Evolutionary conservation across 495 filamentous ascomycete genomes (phyloP), one percentile per base, ranked within the genome.

Genomic region (Clohesyomyces aquaticus): DNA sequence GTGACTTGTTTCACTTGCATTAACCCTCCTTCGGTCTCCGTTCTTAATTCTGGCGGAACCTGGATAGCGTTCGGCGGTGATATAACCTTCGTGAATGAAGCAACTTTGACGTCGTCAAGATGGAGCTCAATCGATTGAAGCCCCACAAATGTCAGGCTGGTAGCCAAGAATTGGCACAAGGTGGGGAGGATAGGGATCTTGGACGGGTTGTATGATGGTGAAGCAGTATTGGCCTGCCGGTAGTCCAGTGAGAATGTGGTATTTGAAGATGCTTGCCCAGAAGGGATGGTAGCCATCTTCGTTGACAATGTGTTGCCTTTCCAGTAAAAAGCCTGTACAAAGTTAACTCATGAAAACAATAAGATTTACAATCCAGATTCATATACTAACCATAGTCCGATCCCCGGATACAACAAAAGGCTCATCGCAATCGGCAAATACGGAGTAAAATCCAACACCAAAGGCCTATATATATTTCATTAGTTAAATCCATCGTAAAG

Each of bases 391-490:
- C 90, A 99, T 95, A 22, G 91, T 93, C 71, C 94, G 84, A 52
- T 83, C 83, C 1, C 94, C 95, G 0, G 93, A 97, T 47, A 88
- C 91, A 54, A 98, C 88, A 73, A 98, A 96, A 3, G 95, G 95
- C 69, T 96, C 91, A 72, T 99, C 95, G 72, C 92, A 97, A 71
- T 98, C 94, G 63, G 94, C 89, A 76, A 99, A 99, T 32, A 98
- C 94, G 74, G 90, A 94, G 79, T 99, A 99, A 75, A 99, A 98
- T 2, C 95, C 95, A 38, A 99, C 95, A 48, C 95, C 95, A 73
- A 98, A 99, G 3, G 95, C 95, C 19, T n/a, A n/a, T n/a, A n/a
- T n/a, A n/a, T n/a, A n/a, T n/a, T n/a, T n/a, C n/a, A n/a, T n/a
- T n/a, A n/a, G n/a, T n/a, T n/a, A n/a, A n/a, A n/a, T n/a, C n/a